These are phyloP conservation scores for Xenoacremonium recifei DNA, from an alignment of 2,329 filamentous ascomycete genomes.

Conservation along the genomic window DNA sequence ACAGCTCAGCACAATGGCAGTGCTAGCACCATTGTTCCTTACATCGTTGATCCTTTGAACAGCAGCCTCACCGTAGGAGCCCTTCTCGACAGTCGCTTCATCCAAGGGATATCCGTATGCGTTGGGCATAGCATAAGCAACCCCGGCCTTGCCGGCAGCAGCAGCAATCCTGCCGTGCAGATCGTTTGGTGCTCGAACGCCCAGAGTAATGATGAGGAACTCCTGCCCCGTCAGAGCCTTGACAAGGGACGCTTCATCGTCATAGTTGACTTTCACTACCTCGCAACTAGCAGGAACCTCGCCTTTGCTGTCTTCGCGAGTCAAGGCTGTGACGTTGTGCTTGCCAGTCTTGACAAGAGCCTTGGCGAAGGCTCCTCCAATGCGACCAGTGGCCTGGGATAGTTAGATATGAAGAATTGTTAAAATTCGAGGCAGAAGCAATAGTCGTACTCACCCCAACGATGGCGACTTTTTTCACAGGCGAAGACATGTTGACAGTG, in stretches of 20 bases:
- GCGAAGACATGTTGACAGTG: background rate
- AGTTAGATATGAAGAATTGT: conserved; percentile 26
- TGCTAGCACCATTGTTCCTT: background rate
- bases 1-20: conserved; percentile 45
- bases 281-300: conserved; percentile 40
- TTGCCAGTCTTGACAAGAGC: conserved; percentile 43
- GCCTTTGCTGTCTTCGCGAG: conserved; percentile 38
- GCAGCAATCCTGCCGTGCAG: conserved; percentile 39
- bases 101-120: conserved; percentile 30
- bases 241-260: conserved; percentile 38
- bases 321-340: conserved; percentile 48
- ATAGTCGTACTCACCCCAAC: conserved; percentile 37
- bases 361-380: conserved; percentile 34
- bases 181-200: conserved; percentile 33
- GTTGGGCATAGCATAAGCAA: conserved; percentile 48
- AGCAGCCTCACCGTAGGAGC: background rate
- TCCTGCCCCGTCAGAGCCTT: conserved; percentile 49
- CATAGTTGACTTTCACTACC: conserved; percentile 39
- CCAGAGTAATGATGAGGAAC: conserved; percentile 46
- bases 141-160: conserved; percentile 44
- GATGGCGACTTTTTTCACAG: conserved; percentile 31
- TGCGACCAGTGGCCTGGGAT: conserved; percentile 32
- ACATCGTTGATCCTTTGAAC: background rate
- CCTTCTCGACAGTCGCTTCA: conserved; percentile 19
- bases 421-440: background rate